Conservation (phyloP, 345 rosid species). For the Eucalyptus pumila region DNA sequence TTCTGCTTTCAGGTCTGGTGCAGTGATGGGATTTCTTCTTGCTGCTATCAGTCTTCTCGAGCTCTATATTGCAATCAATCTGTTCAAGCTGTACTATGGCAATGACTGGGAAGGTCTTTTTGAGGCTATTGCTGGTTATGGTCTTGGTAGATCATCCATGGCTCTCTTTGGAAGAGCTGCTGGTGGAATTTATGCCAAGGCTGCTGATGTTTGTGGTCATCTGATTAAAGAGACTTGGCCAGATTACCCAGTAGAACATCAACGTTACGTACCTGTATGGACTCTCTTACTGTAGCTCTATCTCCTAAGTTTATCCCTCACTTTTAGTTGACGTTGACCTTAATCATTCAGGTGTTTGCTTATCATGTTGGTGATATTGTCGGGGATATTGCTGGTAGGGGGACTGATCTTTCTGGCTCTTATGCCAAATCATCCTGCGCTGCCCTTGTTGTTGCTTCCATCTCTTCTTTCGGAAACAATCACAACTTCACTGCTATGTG, state of each 20-base stretch:
- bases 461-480: neutral
- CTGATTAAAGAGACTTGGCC: neutral
- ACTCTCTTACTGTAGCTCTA: neutral
- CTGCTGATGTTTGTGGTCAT: neutral
- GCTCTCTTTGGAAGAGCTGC: neutral
- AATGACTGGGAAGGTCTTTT: conserved; percentile 1
- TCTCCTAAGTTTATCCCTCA: neutral
- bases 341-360: neutral
- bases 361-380: neutral
- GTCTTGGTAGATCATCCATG: conserved; percentile 1
- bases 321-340: neutral
- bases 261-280: neutral
- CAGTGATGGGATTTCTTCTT: neutral
- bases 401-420: neutral
- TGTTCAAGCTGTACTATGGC: neutral
- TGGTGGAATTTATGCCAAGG: neutral
- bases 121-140: neutral
- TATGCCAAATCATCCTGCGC: neutral
- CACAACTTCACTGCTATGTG: neutral
- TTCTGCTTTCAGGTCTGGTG: neutral
- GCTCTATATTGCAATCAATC: neutral
- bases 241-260: too few relatives aligned
- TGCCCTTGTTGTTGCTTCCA: conserved; percentile 1
- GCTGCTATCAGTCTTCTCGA: neutral
- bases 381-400: neutral